A percentile compares a stretch with the other conserved stretches of the same genome.
These are phyloP conservation scores for Erodium texanum DNA, from an alignment of 441 rosid genomes.

Conservation along the genomic window DNA sequence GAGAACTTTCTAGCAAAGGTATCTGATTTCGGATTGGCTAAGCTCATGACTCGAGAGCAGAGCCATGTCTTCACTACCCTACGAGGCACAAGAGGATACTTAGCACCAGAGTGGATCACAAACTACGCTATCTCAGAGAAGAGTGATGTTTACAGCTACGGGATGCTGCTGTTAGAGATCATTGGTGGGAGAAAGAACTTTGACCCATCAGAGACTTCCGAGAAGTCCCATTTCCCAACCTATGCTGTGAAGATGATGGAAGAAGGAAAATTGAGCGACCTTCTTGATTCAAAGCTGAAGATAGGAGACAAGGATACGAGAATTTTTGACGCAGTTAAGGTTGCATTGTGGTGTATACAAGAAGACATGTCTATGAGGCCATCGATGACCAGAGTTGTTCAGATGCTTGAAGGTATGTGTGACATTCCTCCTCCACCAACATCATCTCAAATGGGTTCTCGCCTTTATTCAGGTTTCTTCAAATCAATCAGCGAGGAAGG, in stretches of 20 bases:
- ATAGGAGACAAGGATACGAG: constrained; percentile 39
- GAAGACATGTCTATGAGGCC: constrained; percentile 81
- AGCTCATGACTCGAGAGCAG: constrained; percentile 87
- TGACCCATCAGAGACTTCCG: constrained; percentile 44
- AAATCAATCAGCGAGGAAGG: constrained; percentile 55
- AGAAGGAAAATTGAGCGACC: constrained; percentile 61
- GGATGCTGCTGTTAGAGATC: constrained; percentile 83
- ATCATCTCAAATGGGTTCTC: constrained; percentile 56
- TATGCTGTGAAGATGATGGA: constrained; percentile 87
- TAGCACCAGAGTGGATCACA: constrained; percentile 94
- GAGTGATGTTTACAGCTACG: constrained; percentile 87
- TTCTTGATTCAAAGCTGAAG: constrained; percentile 51
- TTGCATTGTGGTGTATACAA: constrained; percentile 91
- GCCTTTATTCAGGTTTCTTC: constrained; percentile 40
- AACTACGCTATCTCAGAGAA: constrained; percentile 90
- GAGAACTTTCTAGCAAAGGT: constrained; percentile 69
- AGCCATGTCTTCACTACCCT: constrained; percentile 85
- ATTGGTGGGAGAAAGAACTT: constrained; percentile 86
- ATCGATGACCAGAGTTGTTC: constrained; percentile 74
- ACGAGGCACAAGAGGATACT: constrained; percentile 89
- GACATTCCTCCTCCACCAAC: constrained; percentile 53
- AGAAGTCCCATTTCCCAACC: constrained; percentile 80
- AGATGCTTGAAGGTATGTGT: constrained; percentile 92
- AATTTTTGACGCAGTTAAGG: constrained; percentile 47
- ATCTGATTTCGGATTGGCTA: constrained; percentile 90